Evolutionary conservation across 2,329 filamentous ascomycete species (phyloP).

Genomic region (Verticillium zaregamsianum): DNA sequence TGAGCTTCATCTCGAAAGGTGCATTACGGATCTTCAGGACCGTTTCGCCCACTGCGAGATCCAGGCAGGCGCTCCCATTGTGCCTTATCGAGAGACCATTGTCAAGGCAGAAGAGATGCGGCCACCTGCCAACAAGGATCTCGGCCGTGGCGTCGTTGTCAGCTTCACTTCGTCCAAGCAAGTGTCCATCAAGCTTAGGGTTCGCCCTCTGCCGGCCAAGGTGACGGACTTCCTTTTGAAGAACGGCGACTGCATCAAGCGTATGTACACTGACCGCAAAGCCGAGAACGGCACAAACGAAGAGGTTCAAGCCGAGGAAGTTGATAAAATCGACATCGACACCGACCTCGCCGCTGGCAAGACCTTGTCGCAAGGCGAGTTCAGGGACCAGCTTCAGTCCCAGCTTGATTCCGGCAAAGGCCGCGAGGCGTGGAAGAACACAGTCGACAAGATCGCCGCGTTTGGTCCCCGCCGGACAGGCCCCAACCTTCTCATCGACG

Average conservation of each 20-base stretch:
- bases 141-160: conserved; percentile 77
- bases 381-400: conserved; percentile 67
- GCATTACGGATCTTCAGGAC: conserved; percentile 87
- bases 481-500: conserved; percentile 85
- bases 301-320: conserved; percentile 35
- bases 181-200: conserved; percentile 69
- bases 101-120: conserved; percentile 89
- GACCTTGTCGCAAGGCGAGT: conserved; percentile 67
- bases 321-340: conserved; percentile 46
- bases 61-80: conserved; percentile 88
- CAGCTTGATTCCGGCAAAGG: conserved; percentile 65
- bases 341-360: conserved; percentile 46
- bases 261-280: conserved; percentile 68
- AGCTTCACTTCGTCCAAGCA: conserved; percentile 81
- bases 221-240: conserved; percentile 85
- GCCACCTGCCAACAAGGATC: conserved; percentile 75
- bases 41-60: conserved; percentile 93
- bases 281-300: conserved; percentile 31
- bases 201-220: conserved; percentile 70
- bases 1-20: conserved; percentile 90
- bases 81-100: conserved; percentile 92
- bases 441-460: conserved; percentile 77
- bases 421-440: conserved; percentile 67
- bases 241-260: conserved; percentile 74
- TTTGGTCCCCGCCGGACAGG: conserved; percentile 85